Evolutionary conservation across 257 asterid species (phyloP).

Genomic region (Jacaranda copaia): DNA sequence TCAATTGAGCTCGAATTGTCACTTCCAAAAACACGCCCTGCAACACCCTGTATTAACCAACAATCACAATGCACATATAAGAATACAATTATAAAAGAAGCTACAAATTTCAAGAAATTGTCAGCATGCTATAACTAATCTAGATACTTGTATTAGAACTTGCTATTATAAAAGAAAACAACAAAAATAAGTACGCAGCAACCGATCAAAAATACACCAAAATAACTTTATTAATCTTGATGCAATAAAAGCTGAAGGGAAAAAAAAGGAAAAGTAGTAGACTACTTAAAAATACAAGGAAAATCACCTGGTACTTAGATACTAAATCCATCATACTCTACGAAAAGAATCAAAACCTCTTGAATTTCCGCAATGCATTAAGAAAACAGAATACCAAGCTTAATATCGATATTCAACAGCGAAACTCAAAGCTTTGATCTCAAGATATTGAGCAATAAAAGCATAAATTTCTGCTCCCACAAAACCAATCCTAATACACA

Average conservation of each 20-base stretch:
- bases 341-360: constrained; percentile 37
- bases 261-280: constrained; percentile 2
- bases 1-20: constrained; percentile 76
- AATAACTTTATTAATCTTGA: background rate
- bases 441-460: background rate
- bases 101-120: constrained; percentile 12
- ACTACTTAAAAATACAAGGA: background rate
- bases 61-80: background rate
- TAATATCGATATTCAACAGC: constrained; percentile 27
- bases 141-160: background rate
- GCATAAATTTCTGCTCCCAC: background rate
- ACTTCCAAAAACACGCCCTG: constrained; percentile 88
- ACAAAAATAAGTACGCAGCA: background rate
- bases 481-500: constrained; percentile 27
- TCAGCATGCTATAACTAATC: background rate
- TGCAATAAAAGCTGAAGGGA: constrained; percentile 7
- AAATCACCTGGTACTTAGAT: constrained; percentile 86
- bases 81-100: constrained; percentile 17
- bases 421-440: constrained; percentile 31
- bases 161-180: background rate
- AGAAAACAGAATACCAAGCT: constrained; percentile 11
- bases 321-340: constrained; percentile 71
- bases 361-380: constrained; percentile 53
- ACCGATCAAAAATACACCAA: constrained; percentile 3
- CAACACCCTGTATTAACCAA: constrained; percentile 85